Evolutionary conservation across 352 stramenopile species (phyloP).

Genomic region (Phytophthora foliorum): DNA sequence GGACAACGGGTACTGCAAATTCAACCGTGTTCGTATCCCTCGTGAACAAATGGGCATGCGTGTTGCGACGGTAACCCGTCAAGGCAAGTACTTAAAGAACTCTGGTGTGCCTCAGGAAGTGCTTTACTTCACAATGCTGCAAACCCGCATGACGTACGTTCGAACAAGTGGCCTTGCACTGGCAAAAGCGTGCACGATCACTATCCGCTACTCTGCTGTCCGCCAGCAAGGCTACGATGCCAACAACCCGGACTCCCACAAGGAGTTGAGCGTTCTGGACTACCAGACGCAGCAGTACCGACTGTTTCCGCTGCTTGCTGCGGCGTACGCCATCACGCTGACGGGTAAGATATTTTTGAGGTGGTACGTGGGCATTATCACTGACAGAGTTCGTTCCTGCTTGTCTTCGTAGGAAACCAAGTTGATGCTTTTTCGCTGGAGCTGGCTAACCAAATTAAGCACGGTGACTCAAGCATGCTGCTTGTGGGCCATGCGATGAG

Average conservation of each 20-base stretch:
- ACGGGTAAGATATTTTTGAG: slow-evolving; percentile 34
- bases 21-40: slow-evolving; percentile 67
- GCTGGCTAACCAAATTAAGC: slow-evolving; percentile 55
- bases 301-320: slow-evolving; percentile 93
- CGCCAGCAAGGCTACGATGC: slow-evolving; percentile 88
- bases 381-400: slow-evolving; percentile 1
- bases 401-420: slow-evolving; percentile 48
- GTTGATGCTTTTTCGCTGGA: slow-evolving; percentile 58
- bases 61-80: slow-evolving; percentile 57
- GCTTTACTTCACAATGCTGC: slow-evolving; percentile 87
- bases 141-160: slow-evolving; percentile 78
- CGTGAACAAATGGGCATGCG: slow-evolving; percentile 78
- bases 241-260: slow-evolving; percentile 54
- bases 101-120: slow-evolving; percentile 55
- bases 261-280: slow-evolving; percentile 94
- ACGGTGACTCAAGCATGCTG: slow-evolving; percentile 54
- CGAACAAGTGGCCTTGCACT: slow-evolving; percentile 61
- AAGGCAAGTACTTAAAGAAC: slow-evolving; percentile 77
- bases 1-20: slow-evolving; percentile 74
- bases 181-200: slow-evolving; percentile 93
- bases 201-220: slow-evolving; percentile 95
- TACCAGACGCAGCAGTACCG: slow-evolving; percentile 97
- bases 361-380: background rate
- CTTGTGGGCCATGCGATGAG: slow-evolving; percentile 66
- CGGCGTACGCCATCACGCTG: slow-evolving; percentile 92